Percentiles rank a stretch among this genome's conserved stretches.
phyloP scores from a whole-genome alignment of 805 yeast genomes.

The Wickerhamiella azymoides region DNA sequence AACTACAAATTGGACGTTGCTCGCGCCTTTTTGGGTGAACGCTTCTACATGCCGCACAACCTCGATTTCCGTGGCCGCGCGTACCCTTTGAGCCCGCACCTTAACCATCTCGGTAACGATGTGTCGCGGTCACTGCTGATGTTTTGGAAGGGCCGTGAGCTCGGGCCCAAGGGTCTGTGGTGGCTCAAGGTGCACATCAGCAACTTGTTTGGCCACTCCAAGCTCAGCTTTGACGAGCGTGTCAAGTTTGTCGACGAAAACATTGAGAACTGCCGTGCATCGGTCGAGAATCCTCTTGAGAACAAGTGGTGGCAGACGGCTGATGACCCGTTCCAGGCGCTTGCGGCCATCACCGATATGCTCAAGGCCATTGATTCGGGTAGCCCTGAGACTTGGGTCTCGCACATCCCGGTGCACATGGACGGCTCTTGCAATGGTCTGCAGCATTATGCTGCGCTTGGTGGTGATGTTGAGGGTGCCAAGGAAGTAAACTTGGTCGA shows the following conservation, averaged over 20 bases:
- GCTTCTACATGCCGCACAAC: constrained; percentile 48
- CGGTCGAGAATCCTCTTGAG: constrained; percentile 36
- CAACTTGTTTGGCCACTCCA: constrained; percentile 44
- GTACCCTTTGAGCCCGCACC: constrained; percentile 48
- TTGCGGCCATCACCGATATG: constrained; percentile 43
- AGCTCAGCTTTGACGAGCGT: constrained; percentile 39
- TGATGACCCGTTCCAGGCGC: constrained; percentile 51
- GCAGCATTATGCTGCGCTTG: constrained; percentile 60
- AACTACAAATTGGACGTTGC: constrained; percentile 93
- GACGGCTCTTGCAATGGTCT: constrained; percentile 59
- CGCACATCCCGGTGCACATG: constrained; percentile 46
- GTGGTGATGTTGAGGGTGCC: constrained; percentile 55
- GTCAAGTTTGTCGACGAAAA: constrained; percentile 36
- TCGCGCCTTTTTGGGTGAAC: constrained; percentile 64
- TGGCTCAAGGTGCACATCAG: constrained; percentile 56
- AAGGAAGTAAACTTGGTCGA: constrained; percentile 45
- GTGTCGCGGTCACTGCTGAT: constrained; percentile 42
- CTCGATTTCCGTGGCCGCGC: constrained; percentile 54
- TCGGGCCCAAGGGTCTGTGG: constrained; percentile 38
- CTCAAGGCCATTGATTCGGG: constrained; percentile 35
- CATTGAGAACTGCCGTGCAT: constrained; percentile 30
- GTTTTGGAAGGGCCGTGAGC: constrained; percentile 45
- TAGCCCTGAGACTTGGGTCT: constrained; percentile 33
- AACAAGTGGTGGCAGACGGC: constrained; percentile 44
- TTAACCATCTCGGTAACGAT: constrained; percentile 50